Base-by-base conservation (phyloP, 371 early-diverging fungal genomes). In the Mucor irregularis region DNA sequence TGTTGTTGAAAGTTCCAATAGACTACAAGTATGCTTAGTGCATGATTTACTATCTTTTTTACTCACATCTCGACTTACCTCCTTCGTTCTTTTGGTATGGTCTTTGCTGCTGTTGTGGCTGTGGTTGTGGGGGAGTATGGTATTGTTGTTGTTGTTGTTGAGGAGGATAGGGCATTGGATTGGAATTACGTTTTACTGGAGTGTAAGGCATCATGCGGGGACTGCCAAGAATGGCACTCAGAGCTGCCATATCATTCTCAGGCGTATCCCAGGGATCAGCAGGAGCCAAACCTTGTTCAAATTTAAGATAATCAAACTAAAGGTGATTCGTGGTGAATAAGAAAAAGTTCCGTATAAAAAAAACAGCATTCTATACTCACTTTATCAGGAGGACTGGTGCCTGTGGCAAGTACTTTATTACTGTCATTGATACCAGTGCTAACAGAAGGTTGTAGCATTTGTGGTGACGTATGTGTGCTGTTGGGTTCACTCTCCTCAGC, bases 211-310 rank as follows among this genome's bases (percentile, higher is more conserved):
- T n/a, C n/a, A n/a, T n/a, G n/a, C n/a, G n/a, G n/a, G 56, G 52
- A 31, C 65, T 64, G 38, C 71, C 69, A 22, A 74, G 49, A 35
- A 78, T 68, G 1, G 73, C 72, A n/a, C 73, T 68, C 31, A 85
- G 54, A 21, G 83, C 85, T 14, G 72, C 75, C 50, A 82, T 48
- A 55, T 74, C 76, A 43, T 70, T 76, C 46, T 76, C 83, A 13
- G 82, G 82, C 16, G 82, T 74, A 61, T 86, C 88, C 90, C 90
- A 89, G 6, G 88, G 90, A 69, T 87, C 88, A 22, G 83, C 83
- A 3, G 90, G 88, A 22, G 88, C 82, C 21, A 60, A 52, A 25
- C 88, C 89, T 59, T 85, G 88, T 53, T 89, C 90, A 58, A 89
- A 89, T 51, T 83, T 81, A 19, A 75, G 72, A 61, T 74, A 86